Percentiles rank a stretch among this genome's conserved stretches.
These are phyloP conservation scores for Trichosporon sp. DNA, from an alignment of 1,284 basidiomycete genomes.

Conservation along the genomic window DNA sequence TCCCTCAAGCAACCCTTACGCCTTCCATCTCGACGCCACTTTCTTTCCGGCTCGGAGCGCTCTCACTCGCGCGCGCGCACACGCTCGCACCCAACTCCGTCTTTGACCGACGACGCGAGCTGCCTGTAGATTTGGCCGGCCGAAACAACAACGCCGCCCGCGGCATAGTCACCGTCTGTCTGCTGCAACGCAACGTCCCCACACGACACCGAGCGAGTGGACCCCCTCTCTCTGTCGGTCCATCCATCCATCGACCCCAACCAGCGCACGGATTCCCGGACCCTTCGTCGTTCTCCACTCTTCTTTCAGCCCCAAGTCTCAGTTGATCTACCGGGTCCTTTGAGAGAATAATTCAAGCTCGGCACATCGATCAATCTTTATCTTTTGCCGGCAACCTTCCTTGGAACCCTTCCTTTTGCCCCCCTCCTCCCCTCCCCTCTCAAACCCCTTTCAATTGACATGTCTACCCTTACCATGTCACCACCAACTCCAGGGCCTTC, in stretches of 20 bases:
- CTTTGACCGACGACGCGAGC: background rate
- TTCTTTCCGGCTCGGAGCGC: background rate
- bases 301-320: no score
- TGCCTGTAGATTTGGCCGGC: background rate
- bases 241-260: background rate
- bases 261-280: background rate
- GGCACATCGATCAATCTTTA: background rate
- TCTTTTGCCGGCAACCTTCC: background rate
- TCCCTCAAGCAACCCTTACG: background rate
- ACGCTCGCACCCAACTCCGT: background rate
- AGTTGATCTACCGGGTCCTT: background rate
- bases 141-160: background rate
- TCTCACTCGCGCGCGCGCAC: background rate
- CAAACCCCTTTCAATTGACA: background rate
- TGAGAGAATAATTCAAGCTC: background rate
- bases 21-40: background rate
- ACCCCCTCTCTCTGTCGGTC: no score
- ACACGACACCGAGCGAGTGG: background rate
- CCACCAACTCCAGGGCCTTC: constrained; percentile 2
- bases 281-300: background rate
- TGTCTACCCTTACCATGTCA: constrained; percentile 2
- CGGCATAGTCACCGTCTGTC: background rate
- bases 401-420: background rate
- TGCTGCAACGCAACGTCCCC: no score
- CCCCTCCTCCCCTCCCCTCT: no score